Evolutionary conservation across 2,329 filamentous ascomycete genomes (phyloP).

Genomic region (Clonostachys chloroleuca): DNA sequence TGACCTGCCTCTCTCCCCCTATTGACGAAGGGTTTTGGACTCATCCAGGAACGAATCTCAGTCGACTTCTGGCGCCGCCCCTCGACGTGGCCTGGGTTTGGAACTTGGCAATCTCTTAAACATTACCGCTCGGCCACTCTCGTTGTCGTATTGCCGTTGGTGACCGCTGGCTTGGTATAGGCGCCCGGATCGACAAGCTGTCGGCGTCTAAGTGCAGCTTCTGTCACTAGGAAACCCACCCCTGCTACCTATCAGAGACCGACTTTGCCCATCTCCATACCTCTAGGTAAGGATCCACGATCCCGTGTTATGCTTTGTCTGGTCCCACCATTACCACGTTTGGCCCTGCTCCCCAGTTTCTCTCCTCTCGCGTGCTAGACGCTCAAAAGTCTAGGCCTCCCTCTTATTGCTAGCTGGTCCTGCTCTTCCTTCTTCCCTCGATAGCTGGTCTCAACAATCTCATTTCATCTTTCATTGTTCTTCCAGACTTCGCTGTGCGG

Average conservation of each 20-base stretch:
- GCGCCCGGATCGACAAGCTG: too few species aligned
- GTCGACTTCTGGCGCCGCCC: too few species aligned
- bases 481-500: conserved; percentile 1
- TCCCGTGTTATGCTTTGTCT: conserved; percentile 12
- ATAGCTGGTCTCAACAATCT: conserved; percentile 49
- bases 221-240: conserved; percentile 1
- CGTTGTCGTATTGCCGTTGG: too few species aligned
- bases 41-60: too few species aligned
- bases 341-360: too few species aligned
- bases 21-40: too few species aligned
- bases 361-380: conserved; percentile 9
- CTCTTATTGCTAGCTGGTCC: conserved; percentile 29
- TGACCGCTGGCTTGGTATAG: too few species aligned
- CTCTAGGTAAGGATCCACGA: conserved; percentile 15
- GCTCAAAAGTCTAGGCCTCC: conserved; percentile 44
- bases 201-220: too few species aligned
- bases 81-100: too few species aligned
- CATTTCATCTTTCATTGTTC: conserved; percentile 19
- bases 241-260: conserved; percentile 18
- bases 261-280: conserved; percentile 8
- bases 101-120: too few species aligned
- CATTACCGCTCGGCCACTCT: neutral
- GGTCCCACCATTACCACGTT: too few species aligned
- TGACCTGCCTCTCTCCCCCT: too few species aligned
- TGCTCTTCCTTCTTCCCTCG: conserved; percentile 31